These are phyloP conservation scores for Penium margaritaceum DNA, from an alignment of 139 green algal species.

Conservation along the genomic window DNA sequence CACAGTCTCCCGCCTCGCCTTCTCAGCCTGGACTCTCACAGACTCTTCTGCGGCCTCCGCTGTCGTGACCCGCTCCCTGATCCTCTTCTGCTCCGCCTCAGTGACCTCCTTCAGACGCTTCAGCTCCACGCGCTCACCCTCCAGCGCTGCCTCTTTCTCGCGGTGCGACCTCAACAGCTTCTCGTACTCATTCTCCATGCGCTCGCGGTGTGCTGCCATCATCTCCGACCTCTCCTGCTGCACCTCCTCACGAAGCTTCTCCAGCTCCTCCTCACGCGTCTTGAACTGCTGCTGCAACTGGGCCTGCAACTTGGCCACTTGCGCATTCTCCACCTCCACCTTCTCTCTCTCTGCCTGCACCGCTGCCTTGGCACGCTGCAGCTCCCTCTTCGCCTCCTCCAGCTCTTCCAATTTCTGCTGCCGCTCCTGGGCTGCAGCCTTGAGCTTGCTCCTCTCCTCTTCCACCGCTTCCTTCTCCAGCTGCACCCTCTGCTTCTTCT, in stretches of 20 bases:
- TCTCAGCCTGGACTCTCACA: not conserved
- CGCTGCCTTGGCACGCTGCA: not conserved
- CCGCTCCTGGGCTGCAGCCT: not conserved
- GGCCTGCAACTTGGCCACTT: too few species aligned
- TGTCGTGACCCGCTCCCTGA: not conserved
- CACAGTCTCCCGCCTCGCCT: not conserved
- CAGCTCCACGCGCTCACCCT: not conserved
- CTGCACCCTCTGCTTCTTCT: not conserved
- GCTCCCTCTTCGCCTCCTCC: slow-evolving; percentile 1
- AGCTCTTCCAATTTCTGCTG: not conserved
- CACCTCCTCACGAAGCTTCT: too few species aligned
- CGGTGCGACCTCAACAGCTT: not conserved
- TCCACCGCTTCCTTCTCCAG: slow-evolving; percentile 5
- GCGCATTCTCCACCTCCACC: slow-evolving; percentile 6
- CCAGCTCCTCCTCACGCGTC: too few species aligned
- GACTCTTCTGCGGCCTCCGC: not conserved
- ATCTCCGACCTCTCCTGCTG: too few species aligned
- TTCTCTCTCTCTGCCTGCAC: not conserved
- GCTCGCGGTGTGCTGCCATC: too few species aligned
- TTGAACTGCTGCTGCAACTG: too few species aligned
- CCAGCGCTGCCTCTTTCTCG: not conserved
- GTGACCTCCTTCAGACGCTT: not conserved
- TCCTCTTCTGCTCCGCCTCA: not conserved
- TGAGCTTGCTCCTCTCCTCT: slow-evolving; percentile 1
- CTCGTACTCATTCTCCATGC: too few species aligned